Evolutionary conservation across 768 basidiomycete genomes (phyloP), one percentile per base, ranked within the genome.

Genomic region (Dentipellis sp.): DNA sequence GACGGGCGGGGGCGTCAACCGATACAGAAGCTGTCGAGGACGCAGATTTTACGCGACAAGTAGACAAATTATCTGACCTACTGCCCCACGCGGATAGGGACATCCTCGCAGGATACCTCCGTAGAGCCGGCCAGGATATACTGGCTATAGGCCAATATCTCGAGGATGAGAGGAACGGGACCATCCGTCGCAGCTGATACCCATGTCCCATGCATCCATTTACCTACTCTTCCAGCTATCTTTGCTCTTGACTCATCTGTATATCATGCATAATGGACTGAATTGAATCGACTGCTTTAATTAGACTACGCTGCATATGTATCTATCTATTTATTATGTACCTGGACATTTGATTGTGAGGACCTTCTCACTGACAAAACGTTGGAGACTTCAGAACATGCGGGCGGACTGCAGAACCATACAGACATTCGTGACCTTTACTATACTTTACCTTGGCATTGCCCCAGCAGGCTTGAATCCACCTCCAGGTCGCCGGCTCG

Each of bases 141-240:
- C 72, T 88, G 45, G 90, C 90, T n/a, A 89, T 92, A 62, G 88
- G 88, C 14, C 85, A 88, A 65, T 92, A 89, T 67, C 73, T 92
- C 10, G 89, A 90, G 60, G 90, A 92, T 60, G 86, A 90, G 66
- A 86, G 84, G 72, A 87, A 84, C 63, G 88, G 88, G 35, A 76
- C 73, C 48, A 65, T 90, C 50, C 73, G 75, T 56, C 59, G 66
- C 38, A 62, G 65, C 47, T 70, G 57, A 63, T 61, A 57, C 55
- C 54, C 39, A 37, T 48, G 61, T 50, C 49, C 40, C 37, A 39
- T 29, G 62, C 53, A 34, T 58, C 62, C 55, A 23, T 47, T n/a
- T 38, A 10, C 10, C 6, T n/a, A 11, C 40, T 51, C 3, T 35
- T 23, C 16, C 50, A 12, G 48, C 9, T 14, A 42, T 42, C 19